phyloP scores from a whole-genome alignment of 208 protist species.

The Trypanosoma conorhini region DNA sequence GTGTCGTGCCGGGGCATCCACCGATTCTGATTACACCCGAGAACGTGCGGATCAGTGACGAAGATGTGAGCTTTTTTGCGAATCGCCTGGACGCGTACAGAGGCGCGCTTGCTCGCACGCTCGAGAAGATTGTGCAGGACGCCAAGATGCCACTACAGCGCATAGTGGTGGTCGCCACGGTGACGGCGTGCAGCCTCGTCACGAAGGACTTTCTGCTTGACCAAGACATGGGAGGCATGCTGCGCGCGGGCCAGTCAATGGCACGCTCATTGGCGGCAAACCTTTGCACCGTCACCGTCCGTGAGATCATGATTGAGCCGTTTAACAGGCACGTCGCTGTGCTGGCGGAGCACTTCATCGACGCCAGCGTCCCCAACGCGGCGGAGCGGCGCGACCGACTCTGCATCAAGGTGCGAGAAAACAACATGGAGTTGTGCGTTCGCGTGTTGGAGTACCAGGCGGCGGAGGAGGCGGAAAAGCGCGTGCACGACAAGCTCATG shows the following conservation, averaged over 20 bases:
- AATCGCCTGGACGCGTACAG: constrained; percentile 35
- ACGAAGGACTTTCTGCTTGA: constrained; percentile 98
- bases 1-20: constrained; percentile 34
- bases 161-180: constrained; percentile 90
- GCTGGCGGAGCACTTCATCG: constrained; percentile 25
- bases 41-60: constrained; percentile 47
- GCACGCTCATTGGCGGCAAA: constrained; percentile 75
- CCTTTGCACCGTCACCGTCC: constrained; percentile 91
- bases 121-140: constrained; percentile 91
- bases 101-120: constrained; percentile 44
- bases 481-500: constrained; percentile 44
- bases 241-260: constrained; percentile 74
- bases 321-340: constrained; percentile 32
- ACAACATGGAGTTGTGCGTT: constrained; percentile 76
- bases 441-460: constrained; percentile 86
- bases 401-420: constrained; percentile 30
- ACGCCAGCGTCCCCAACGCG: constrained; percentile 37
- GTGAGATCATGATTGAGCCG: constrained; percentile 80
- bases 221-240: constrained; percentile 64
- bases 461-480: constrained; percentile 89
- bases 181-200: constrained; percentile 93
- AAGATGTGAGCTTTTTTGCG: constrained; percentile 31
- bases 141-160: constrained; percentile 91
- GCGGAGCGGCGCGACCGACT: constrained; percentile 21
- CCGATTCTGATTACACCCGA: constrained; percentile 54